Evolutionary conservation across 306 rosid species (phyloP), one percentile per base, ranked within the genome.

Genomic region (Carpinus fangiana): DNA sequence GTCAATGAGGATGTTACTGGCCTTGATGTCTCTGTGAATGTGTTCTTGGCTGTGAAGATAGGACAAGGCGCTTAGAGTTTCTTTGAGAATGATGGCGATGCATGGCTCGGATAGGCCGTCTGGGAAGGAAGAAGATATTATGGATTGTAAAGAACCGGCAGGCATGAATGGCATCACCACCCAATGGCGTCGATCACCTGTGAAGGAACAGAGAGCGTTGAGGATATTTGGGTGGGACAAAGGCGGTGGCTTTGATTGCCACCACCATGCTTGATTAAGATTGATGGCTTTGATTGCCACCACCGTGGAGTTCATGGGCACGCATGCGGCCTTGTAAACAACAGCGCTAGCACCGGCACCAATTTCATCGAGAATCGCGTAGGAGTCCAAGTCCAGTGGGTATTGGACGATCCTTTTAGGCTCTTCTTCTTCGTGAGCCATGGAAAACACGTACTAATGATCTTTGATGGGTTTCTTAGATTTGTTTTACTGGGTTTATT

Each of bases 141-240:
- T 81, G 57, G 93, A 91, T 18, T 87, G 89, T 3, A 88, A 17
- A 4, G 93, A 93, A 0, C 97, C 94, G 1, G 79, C 89, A 2
- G 89, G 86, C 96, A 87, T 87, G 85, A 87, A 89, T 0, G 92
- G 93, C 92, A 90, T 93, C 7, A 93, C 94, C 11, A 91, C 92
- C 98, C 97, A 91, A 17, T 86, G 90, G 18, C 86, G 73, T 28
- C 23, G 82, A 43, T 76, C 81, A 0, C 84, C 86, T 0, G 84
- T 85, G 89, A 93, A 93, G n/a, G 89, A 91, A 59, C 93, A 88
- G 50, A 87, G 90, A 6, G 91, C 82, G 21, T 56, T 85, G 56
- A 93, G 90, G 38, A 89, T 78, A 71, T 93, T 91, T 0, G 92
- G 92, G 75, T 88, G 97, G 5, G 87, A 18, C 86, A 90, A 0